Evolutionary conservation across 345 rosid species (phyloP), one percentile per base, ranked within the genome.

Genomic region (Lepidium didymum): DNA sequence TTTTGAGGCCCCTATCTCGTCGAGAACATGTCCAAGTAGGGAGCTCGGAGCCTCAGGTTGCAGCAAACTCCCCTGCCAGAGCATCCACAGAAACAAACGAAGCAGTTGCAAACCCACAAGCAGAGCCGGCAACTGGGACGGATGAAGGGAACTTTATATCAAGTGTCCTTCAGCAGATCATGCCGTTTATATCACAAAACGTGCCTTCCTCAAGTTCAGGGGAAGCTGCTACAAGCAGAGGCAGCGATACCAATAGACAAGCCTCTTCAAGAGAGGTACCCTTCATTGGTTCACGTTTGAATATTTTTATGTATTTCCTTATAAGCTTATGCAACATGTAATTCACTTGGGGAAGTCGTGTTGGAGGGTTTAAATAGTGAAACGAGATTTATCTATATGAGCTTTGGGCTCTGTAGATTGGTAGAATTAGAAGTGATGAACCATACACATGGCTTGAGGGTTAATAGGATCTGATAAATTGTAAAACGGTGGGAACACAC

Each of bases 91-190:
- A 64, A 27, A 52, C 80, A 62, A 63, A 75, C 25, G 73, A 71
- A 49, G 54, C 76, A 34, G 55, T 69, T 59, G 70, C 46, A 34
- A 70, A 36, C 53, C 60, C 68, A 51, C 69, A 56, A 56, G 82
- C 29, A 34, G 69, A 73, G 43, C 70, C 70, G 14, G 19, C 78
- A 51, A 67, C 53, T 16, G 74, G 45, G 19, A 76, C 67, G 4
- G 82, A 76, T 27, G 84, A 83, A 60, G 87, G 82, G 43, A 52
- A 68, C 14, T 82, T 79, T 44, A 36, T 83, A 64, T 82, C 89
- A 31, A 78, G 73, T 69, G 35, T 83, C 55, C 87, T 85, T 67
- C 85, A 63, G 34, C 82, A 79, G 67, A 79, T 83, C 64, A 77
- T 83, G 80, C 90, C 90, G 8, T 35, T 71, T 8, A 73, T 85